Conservation (phyloP, 2,329 filamentous ascomycete genomes). For the Colletotrichum trifolii region DNA sequence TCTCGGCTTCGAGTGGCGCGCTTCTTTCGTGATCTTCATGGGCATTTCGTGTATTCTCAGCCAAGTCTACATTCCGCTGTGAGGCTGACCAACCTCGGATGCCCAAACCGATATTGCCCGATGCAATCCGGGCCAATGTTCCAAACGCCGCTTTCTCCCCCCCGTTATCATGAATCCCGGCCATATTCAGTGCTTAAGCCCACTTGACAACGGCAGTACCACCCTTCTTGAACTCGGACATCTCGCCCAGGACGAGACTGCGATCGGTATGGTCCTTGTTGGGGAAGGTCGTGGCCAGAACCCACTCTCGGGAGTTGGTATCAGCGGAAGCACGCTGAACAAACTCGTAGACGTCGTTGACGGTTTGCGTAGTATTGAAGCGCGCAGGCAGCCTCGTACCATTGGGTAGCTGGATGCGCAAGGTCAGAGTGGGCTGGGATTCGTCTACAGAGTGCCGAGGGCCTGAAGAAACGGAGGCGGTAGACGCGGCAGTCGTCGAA, state of each 20-base stretch:
- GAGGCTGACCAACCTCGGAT: conserved; percentile 24
- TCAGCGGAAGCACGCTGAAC: conserved; percentile 72
- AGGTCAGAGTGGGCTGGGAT: conserved; percentile 73
- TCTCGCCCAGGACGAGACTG: conserved; percentile 65
- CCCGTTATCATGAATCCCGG: conserved; percentile 5
- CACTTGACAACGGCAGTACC: conserved; percentile 74
- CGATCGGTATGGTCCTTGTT: conserved; percentile 83
- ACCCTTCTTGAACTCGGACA: conserved; percentile 73
- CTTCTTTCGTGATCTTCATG: not conserved
- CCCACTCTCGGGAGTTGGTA: conserved; percentile 70
- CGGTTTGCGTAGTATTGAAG: conserved; percentile 83
- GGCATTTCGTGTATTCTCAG: conserved; percentile 24
- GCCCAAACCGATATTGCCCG: conserved; percentile 5
- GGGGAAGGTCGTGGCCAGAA: conserved; percentile 85
- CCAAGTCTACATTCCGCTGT: conserved; percentile 32
- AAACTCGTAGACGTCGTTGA: conserved; percentile 82
- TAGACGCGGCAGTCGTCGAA: conserved; percentile 43
- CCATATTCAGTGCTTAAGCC: conserved; percentile 40
- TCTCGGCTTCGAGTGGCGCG: too few relatives aligned
- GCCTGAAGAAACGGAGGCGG: conserved; percentile 47
- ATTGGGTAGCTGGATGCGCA: conserved; percentile 83
- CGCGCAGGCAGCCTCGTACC: conserved; percentile 81
- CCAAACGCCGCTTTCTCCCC: conserved; percentile 31
- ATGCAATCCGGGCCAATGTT: conserved; percentile 18
- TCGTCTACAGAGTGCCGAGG: conserved; percentile 61